Evolutionary conservation across 2,329 filamentous ascomycete genomes (phyloP), one percentile per base, ranked within the genome.

Genomic region (Fusarium domesticum): DNA sequence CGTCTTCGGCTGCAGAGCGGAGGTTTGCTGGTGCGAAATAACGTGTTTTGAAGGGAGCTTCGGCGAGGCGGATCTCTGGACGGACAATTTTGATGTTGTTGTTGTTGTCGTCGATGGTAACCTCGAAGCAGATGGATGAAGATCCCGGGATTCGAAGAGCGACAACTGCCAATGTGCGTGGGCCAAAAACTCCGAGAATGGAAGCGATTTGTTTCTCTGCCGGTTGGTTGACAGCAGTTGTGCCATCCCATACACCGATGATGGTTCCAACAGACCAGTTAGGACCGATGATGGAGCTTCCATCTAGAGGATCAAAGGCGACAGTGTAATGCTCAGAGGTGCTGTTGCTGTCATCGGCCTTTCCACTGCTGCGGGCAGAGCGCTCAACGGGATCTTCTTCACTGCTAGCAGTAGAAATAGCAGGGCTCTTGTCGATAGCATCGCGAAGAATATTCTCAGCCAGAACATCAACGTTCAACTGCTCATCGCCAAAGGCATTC

Each of bases 21-120:
- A 83, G 62, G 53, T 84, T 84, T 5, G 80, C 80, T 0, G 81
- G 81, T 0, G 81, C 77, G 53, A 84, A 84, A 59, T 83, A 84
- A 1, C 74, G 69, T 18, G 77, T 76, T 52, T 70, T 72, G 51
- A 69, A 68, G 0, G 71, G 69, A 3, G 66, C 51, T 1, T 50
- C 31, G 1, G 62, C 49, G 4, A 80, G 64, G 6, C 54, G 61
- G 6, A 81, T 66, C 0, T 52, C 36, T 0, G 69, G 30, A 0
- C 73, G 70, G 0, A 79, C n/a, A n/a, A n/a, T n/a, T n/a, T n/a
- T 58, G 1, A 82, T 51, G 3, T 70, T 61, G 37, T 50, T 44
- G 4, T 45, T 45, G 4, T 56, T 49, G 11, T 63, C 63, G 11
- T 53, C 53, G 3, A 78, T 48, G 0, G 70, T 73, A 25, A 81